Evolutionary conservation across 2,329 filamentous ascomycete species (phyloP).

Genomic region (Fusarium brevicatenulatum): DNA sequence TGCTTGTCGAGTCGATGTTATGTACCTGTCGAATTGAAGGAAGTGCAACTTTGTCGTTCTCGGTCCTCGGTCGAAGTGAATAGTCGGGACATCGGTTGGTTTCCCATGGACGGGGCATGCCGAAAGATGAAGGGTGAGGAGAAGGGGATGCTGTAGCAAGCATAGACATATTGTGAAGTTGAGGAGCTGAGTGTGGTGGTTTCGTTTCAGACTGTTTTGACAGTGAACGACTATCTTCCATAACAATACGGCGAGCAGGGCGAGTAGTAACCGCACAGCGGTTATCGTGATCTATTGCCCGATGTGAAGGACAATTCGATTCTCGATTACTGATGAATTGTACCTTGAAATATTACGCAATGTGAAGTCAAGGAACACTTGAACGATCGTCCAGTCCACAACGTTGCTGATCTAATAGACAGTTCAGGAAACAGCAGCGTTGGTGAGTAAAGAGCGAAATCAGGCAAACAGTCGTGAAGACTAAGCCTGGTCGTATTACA

Average conservation of each 20-base stretch:
- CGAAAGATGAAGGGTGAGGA: constrained; percentile 53
- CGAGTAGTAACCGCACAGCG: constrained; percentile 36
- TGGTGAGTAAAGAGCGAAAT: constrained; percentile 29
- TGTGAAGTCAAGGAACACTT: constrained; percentile 11
- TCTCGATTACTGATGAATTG: neutral
- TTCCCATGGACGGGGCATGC: constrained; percentile 54
- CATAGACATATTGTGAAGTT: constrained; percentile 59
- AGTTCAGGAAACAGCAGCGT: constrained; percentile 8
- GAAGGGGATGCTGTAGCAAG: constrained; percentile 59
- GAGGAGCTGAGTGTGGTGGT: constrained; percentile 37
- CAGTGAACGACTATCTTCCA: constrained; percentile 55
- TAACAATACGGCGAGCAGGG: constrained; percentile 44
- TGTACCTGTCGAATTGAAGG: constrained; percentile 65
- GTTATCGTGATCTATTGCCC: constrained; percentile 18
- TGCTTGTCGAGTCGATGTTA: neutral
- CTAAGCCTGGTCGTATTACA: constrained; percentile 18
- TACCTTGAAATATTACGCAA: constrained; percentile 26
- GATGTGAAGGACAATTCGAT: constrained; percentile 11
- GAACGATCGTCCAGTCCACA: constrained; percentile 6
- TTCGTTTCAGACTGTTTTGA: constrained; percentile 44
- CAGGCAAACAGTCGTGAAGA: constrained; percentile 8
- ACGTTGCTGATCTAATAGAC: constrained; percentile 4
- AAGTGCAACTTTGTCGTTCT: constrained; percentile 56
- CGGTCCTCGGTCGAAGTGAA: constrained; percentile 49
- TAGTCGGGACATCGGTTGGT: constrained; percentile 49